Percentiles rank a stretch among this genome's conserved stretches.
Evolutionary conservation across 2,329 filamentous ascomycete genomes (phyloP).

Genomic region (Torrubiella hemipterigena): DNA sequence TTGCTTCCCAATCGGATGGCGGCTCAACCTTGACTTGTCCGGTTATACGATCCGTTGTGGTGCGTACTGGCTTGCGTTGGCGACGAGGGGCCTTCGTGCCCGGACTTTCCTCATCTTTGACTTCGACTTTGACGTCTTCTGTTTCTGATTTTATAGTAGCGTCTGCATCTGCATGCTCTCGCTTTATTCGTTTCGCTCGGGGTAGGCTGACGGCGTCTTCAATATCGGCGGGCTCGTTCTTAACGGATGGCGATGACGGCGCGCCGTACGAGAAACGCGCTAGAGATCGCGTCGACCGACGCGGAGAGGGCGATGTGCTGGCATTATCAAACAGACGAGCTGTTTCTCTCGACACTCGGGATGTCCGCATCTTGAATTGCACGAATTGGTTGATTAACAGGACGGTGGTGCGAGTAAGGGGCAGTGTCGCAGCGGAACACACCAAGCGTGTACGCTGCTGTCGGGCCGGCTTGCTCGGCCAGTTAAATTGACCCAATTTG

Average conservation of each 20-base stretch:
- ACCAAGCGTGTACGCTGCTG: too few species aligned
- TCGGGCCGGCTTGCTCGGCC: too few species aligned
- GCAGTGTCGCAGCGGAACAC: too few species aligned
- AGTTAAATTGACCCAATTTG: too few species aligned
- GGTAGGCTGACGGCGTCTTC: conserved; percentile 37
- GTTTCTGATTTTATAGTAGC: too few species aligned
- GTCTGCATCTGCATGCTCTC: too few species aligned
- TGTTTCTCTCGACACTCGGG: conserved; percentile 45
- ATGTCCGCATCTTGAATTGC: conserved; percentile 40
- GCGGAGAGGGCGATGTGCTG: conserved; percentile 17
- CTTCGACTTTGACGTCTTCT: conserved; percentile 9
- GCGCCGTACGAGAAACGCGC: conserved; percentile 31
- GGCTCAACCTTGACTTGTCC: conserved; percentile 34
- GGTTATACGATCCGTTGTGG: conserved; percentile 25
- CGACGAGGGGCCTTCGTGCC: too few species aligned
- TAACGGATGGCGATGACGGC: conserved; percentile 12
- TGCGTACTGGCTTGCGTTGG: conserved; percentile 34
- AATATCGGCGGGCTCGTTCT: conserved; percentile 31
- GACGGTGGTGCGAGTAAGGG: conserved; percentile 1
- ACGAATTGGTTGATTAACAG: too few species aligned
- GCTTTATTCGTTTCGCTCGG: conserved; percentile 18
- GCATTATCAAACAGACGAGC: conserved; percentile 36
- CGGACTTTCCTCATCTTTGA: conserved; percentile 22
- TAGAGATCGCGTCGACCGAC: conserved; percentile 36
- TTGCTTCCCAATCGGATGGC: conserved; percentile 70